These are phyloP conservation scores for Chlorella vulgaris DNA, from an alignment of 139 green algal species.

Conservation along the genomic window DNA sequence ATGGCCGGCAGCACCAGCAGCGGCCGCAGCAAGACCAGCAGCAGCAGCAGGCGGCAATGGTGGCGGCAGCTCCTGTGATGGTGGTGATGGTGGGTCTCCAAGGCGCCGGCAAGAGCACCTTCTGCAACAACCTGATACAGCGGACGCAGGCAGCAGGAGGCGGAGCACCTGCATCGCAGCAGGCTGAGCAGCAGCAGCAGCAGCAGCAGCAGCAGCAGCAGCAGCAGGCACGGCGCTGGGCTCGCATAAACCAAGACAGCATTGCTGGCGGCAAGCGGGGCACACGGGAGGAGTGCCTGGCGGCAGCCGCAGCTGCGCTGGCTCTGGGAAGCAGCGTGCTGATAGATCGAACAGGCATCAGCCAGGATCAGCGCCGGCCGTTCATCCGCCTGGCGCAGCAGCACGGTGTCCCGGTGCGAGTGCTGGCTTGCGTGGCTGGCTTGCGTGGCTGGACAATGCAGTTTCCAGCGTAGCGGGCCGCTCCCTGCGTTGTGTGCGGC, in stretches of 20 bases:
- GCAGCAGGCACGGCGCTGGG: conserved; percentile 22
- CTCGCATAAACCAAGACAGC: conserved; percentile 62
- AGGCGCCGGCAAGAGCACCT: conserved; percentile 74
- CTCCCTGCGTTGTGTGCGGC: too few species aligned
- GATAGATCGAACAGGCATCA: conserved; percentile 75
- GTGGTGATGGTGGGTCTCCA: conserved; percentile 50
- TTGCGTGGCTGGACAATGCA: too few species aligned
- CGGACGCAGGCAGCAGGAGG: not conserved
- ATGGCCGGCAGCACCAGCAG: not conserved
- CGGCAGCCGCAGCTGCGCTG: conserved; percentile 48
- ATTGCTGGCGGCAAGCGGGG: conserved; percentile 55
- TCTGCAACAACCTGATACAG: conserved; percentile 48
- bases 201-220: not conserved
- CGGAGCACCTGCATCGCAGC: not conserved
- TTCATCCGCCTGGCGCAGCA: conserved; percentile 62
- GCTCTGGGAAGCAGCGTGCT: conserved; percentile 44
- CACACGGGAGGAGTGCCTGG: conserved; percentile 68
- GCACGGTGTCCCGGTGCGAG: conserved; percentile 9
- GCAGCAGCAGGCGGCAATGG: too few species aligned
- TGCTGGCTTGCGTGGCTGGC: too few species aligned
- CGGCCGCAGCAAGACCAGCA: not conserved
- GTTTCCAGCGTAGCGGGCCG: too few species aligned
- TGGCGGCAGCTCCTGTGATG: conserved; percentile 27
- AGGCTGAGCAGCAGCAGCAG: not conserved
- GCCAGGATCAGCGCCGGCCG: conserved; percentile 60